Evolutionary conservation across 2,329 filamentous ascomycete genomes (phyloP).

Genomic region (Fusarium oxysporum): DNA sequence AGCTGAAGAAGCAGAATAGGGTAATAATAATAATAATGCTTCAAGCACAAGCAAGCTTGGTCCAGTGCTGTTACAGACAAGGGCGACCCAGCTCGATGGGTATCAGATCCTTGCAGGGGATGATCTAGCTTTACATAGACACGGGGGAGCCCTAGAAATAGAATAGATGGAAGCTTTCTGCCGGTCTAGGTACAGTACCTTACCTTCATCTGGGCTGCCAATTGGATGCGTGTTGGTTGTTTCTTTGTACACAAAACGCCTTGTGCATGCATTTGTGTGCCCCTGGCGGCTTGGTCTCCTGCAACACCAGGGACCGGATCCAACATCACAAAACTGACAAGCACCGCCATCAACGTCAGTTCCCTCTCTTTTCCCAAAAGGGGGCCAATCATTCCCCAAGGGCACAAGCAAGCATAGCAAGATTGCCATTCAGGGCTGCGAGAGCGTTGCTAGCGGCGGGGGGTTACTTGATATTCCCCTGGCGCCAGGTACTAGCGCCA

Average conservation of each 20-base stretch:
- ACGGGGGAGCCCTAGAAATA: neutral
- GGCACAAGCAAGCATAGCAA: neutral
- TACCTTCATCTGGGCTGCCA: neutral
- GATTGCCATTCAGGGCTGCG: slow-evolving; percentile 25
- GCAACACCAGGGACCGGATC: slow-evolving; percentile 6
- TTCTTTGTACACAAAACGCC: slow-evolving; percentile 7
- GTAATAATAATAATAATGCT: slow-evolving; percentile 2
- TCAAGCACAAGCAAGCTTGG: neutral
- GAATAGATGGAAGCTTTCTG: neutral
- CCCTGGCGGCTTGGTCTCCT: slow-evolving; percentile 16
- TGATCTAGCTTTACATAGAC: neutral
- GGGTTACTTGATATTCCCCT: slow-evolving; percentile 21
- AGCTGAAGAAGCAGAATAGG: slow-evolving; percentile 13
- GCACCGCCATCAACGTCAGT: slow-evolving; percentile 21
- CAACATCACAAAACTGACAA: slow-evolving; percentile 32
- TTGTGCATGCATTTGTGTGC: slow-evolving; percentile 1
- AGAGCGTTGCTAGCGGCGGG: slow-evolving; percentile 27
- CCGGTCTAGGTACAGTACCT: neutral
- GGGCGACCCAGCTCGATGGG: slow-evolving; percentile 38
- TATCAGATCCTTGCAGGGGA: slow-evolving; percentile 22
- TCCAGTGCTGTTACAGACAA: slow-evolving; percentile 9
- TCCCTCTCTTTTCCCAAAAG: slow-evolving; percentile 18
- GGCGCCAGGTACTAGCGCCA: slow-evolving; percentile 30
- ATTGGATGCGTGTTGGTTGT: neutral
- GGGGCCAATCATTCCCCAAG: slow-evolving; percentile 33